Evolutionary conservation across 1,139 yeast genomes (phyloP).

Genomic region (Kodamaea plutei): DNA sequence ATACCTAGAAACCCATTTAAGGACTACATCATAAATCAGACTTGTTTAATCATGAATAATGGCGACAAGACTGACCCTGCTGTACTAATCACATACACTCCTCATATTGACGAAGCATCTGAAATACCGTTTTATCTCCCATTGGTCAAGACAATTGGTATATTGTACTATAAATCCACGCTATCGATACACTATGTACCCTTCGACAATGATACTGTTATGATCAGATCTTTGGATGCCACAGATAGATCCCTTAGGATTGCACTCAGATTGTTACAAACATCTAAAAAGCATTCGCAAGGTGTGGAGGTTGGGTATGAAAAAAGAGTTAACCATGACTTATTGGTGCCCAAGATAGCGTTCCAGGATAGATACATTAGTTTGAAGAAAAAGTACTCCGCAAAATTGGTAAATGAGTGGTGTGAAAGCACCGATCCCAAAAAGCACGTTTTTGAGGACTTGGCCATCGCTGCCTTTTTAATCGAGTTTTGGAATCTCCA

Average conservation of each 20-base stretch:
- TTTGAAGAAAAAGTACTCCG: slow-evolving; percentile 79
- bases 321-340: slow-evolving; percentile 84
- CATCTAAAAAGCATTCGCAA: slow-evolving; percentile 76
- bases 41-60: slow-evolving; percentile 54
- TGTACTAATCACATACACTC: slow-evolving; percentile 65
- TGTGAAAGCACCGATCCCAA: slow-evolving; percentile 89
- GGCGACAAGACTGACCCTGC: too few relatives aligned
- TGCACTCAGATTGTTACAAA: slow-evolving; percentile 72
- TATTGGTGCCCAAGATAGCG: slow-evolving; percentile 73
- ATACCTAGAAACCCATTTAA: slow-evolving; percentile 87
- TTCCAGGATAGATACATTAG: slow-evolving; percentile 82
- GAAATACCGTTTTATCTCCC: slow-evolving; percentile 88
- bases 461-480: slow-evolving; percentile 91
- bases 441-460: slow-evolving; percentile 94
- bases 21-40: slow-evolving; percentile 79
- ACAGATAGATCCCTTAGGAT: slow-evolving; percentile 71
- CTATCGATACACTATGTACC: slow-evolving; percentile 83
- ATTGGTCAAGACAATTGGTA: slow-evolving; percentile 75
- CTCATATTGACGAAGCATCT: slow-evolving; percentile 59
- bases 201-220: slow-evolving; percentile 35
- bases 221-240: slow-evolving; percentile 33
- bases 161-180: slow-evolving; percentile 47
- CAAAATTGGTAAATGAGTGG: slow-evolving; percentile 77
- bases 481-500: slow-evolving; percentile 79
- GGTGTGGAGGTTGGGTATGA: slow-evolving; percentile 85